These are phyloP conservation scores for Besnoitia besnoiti DNA, from an alignment of 169 alveolate species.

Conservation along the genomic window DNA sequence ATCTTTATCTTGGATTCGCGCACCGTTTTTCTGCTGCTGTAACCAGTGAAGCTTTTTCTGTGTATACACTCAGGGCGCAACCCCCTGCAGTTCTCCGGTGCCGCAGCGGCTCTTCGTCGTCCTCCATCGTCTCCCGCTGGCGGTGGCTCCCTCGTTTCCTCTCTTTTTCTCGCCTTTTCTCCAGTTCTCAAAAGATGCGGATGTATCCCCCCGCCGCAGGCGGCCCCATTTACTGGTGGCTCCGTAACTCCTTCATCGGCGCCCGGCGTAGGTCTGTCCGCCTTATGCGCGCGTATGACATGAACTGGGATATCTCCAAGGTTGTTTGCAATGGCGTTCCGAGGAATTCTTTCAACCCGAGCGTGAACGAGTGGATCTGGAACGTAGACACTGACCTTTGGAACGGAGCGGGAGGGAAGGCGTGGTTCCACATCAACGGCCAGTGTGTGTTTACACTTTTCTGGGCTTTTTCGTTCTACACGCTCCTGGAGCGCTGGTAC, in stretches of 20 bases:
- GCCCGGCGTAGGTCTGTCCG: slow-evolving; percentile 31
- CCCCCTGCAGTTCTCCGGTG: not conserved
- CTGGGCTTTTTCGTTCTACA: slow-evolving; percentile 56
- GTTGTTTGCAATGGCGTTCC: slow-evolving; percentile 44
- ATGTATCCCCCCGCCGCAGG: slow-evolving; percentile 40
- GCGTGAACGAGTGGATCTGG: slow-evolving; percentile 50
- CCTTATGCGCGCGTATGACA: slow-evolving; percentile 26
- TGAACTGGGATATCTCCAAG: slow-evolving; percentile 59
- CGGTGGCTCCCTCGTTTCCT: not conserved
- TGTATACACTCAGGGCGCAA: not conserved
- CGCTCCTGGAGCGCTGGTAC: slow-evolving; percentile 47
- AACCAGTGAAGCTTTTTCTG: not conserved
- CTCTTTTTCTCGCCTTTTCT: not conserved
- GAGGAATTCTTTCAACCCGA: slow-evolving; percentile 46
- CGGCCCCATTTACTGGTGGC: slow-evolving; percentile 52
- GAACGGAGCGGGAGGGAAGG: slow-evolving; percentile 55
- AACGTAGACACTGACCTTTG: slow-evolving; percentile 52
- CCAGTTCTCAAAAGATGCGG: not conserved
- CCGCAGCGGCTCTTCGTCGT: not conserved
- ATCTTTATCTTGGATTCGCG: not conserved
- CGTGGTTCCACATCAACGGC: slow-evolving; percentile 28
- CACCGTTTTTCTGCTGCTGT: not conserved
- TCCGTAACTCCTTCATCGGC: slow-evolving; percentile 8
- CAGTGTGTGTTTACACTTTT: slow-evolving; percentile 30
- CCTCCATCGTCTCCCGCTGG: not conserved